Conservation (phyloP, 768 basidiomycete genomes). For the Kwoniella heveanensis region DNA sequence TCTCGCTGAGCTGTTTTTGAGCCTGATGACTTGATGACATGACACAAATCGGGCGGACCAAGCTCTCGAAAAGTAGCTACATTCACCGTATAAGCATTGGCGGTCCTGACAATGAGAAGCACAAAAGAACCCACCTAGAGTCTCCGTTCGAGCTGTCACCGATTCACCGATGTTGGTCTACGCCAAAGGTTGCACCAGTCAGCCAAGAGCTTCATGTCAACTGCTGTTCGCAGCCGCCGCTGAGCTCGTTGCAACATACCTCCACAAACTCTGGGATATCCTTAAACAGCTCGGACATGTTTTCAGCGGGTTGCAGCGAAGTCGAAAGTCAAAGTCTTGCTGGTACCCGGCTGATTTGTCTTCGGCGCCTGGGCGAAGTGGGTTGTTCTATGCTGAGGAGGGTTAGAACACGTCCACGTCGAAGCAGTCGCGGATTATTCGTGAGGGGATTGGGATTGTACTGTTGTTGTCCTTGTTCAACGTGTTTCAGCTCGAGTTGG, state of each 20-base stretch:
- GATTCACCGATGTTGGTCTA: conserved; percentile 84
- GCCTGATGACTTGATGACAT: conserved; percentile 90
- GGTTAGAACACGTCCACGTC: too few relatives aligned
- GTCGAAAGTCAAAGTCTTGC: too few relatives aligned
- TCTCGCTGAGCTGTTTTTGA: conserved; percentile 75
- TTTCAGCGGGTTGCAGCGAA: too few relatives aligned
- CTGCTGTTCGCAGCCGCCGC: not conserved
- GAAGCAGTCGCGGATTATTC: too few relatives aligned
- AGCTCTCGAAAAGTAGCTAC: conserved; percentile 93
- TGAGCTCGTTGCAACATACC: conserved; percentile 59
- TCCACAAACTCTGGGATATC: conserved; percentile 97
- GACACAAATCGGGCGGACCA: conserved; percentile 94
- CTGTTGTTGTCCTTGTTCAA: not conserved
- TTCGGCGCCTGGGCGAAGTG: too few relatives aligned
- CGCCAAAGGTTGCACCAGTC: not conserved
- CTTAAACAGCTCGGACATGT: conserved; percentile 60
- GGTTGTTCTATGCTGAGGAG: too few relatives aligned
- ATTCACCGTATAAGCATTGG: not conserved
- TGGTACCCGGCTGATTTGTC: too few relatives aligned
- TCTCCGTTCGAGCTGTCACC: conserved; percentile 85
- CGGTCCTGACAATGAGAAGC: not conserved
- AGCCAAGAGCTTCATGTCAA: not conserved
- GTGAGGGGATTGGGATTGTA: too few relatives aligned
- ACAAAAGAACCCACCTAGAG: conserved; percentile 67
- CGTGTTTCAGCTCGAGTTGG: not conserved